Conservation (phyloP, 169 alveolate species). For the Miamiensis avidus region DNA sequence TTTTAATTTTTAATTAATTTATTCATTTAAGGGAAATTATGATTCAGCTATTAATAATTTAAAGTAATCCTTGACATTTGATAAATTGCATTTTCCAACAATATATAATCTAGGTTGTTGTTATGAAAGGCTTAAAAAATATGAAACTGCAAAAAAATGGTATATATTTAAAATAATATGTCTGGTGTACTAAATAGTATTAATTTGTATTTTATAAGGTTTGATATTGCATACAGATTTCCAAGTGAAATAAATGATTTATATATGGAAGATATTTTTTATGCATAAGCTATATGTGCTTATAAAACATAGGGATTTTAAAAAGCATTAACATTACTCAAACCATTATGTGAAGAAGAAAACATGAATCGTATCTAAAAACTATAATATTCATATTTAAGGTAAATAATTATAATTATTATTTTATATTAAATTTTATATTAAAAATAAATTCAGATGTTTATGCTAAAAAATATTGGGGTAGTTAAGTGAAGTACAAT, state of each 20-base stretch:
- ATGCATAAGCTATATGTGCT: conserved; percentile 1
- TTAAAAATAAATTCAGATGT: not conserved
- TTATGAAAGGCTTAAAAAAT: conserved; percentile 17
- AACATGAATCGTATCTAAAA: too few species aligned
- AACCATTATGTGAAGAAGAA: too few species aligned
- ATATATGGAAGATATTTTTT: not conserved
- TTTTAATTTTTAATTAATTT: too few species aligned
- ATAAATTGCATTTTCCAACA: conserved; percentile 11
- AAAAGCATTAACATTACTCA: too few species aligned
- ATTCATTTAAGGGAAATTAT: too few species aligned
- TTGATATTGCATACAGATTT: too few species aligned
- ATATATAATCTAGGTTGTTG: conserved; percentile 7
- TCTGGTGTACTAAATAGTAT: not conserved
- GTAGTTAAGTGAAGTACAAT: not conserved
- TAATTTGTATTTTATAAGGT: too few species aligned
- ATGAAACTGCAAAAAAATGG: conserved; percentile 11
- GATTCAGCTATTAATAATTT: conserved; percentile 9
- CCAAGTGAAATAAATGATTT: too few species aligned
- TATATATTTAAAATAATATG: not conserved
- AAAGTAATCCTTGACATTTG: conserved; percentile 7
- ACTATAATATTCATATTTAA: too few species aligned
- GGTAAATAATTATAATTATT: not conserved
- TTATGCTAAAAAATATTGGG: not conserved
- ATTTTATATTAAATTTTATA: not conserved
- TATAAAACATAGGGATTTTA: conserved; percentile 4